Base-by-base conservation (phyloP, 75 land plant species). In the Chamaecyparis obtusa region DNA sequence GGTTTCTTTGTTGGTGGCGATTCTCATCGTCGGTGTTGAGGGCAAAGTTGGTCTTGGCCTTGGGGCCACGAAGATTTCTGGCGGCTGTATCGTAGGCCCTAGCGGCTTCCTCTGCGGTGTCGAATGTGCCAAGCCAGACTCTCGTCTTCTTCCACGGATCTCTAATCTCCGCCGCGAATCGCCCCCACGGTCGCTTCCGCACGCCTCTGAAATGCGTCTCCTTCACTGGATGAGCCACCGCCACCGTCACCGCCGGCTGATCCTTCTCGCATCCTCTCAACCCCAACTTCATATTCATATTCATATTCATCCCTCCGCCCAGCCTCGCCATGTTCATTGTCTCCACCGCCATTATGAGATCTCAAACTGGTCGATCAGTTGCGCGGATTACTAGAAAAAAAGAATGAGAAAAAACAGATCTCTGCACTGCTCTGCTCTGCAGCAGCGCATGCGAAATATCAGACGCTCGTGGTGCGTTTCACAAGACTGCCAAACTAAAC, bases 161-260 rank as follows among this genome's bases (percentile, higher is more conserved):
- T 81, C 83, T 44, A 33, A 81, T 81, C 48, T 81, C 83, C 32
- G 83, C 83, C 0, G 83, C 83, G 21, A 81, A 81, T 81, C 83
- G n/a, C 13, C 83, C 83, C 83, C 83, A 81, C 16, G 83, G 83
- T 51, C 83, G 21, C 49, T 81, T 81, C 32, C 83, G 27, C 32
- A 81, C 83, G 13, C 83, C 83, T 27, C 83, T 44, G 2, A 81
- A 81, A 81, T 81, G 83, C 83, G 83, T 81, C 48, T 46, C 83
- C 83, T 81, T 81, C 1, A 81, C 83, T 2, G 76, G 76, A 74
- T 64, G 69, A 39, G 81, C 24, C 9, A 19, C 39, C 10, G 83
- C 11, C 83, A 41, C 83, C 83, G 83, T 9, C 83, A 24, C 83
- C 83, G 83, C 27, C 33, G 83, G 9, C 54, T 9, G 41, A 30